Evolutionary conservation across 345 rosid genomes (phyloP).

Genomic region (Excoecaria cochinchinensis): DNA sequence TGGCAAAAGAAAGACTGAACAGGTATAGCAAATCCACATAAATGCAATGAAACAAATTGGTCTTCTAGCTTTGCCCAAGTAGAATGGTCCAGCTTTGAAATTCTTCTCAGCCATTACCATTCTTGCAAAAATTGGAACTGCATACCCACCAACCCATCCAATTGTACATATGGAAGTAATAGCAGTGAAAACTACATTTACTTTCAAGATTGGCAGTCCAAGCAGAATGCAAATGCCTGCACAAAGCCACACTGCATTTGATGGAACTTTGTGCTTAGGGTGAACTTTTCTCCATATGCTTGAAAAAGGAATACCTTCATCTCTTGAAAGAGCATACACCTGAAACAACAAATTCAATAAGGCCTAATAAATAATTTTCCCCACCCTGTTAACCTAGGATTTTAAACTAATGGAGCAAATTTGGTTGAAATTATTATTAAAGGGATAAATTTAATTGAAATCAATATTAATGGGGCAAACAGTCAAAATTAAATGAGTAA

Average conservation of each 20-base stretch:
- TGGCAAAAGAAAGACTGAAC: constrained; percentile 56
- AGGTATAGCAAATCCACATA: constrained; percentile 66
- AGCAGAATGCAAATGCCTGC: constrained; percentile 54
- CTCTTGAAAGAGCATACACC: constrained; percentile 65
- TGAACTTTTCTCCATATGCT: constrained; percentile 52
- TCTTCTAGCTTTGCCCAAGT: constrained; percentile 53
- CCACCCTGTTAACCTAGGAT: no score
- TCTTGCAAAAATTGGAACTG: constrained; percentile 58
- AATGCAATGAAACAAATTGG: constrained; percentile 53
- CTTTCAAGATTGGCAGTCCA: constrained; percentile 55
- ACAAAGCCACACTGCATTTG: constrained; percentile 67
- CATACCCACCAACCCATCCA: constrained; percentile 69
- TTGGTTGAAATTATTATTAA: no score
- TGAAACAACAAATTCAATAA: constrained; percentile 2
- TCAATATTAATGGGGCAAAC: no score
- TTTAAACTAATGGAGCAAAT: no score
- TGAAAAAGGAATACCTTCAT: constrained; percentile 51
- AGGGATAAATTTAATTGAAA: no score
- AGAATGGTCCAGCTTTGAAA: constrained; percentile 60
- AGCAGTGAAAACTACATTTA: constrained; percentile 58
- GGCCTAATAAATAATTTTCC: no score
- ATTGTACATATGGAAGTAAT: constrained; percentile 61
- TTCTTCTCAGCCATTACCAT: constrained; percentile 58
- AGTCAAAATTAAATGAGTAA: no score
- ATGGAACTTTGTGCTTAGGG: constrained; percentile 58